Base-by-base conservation (phyloP, 306 rosid genomes). In the Adenanthera pavonina region DNA sequence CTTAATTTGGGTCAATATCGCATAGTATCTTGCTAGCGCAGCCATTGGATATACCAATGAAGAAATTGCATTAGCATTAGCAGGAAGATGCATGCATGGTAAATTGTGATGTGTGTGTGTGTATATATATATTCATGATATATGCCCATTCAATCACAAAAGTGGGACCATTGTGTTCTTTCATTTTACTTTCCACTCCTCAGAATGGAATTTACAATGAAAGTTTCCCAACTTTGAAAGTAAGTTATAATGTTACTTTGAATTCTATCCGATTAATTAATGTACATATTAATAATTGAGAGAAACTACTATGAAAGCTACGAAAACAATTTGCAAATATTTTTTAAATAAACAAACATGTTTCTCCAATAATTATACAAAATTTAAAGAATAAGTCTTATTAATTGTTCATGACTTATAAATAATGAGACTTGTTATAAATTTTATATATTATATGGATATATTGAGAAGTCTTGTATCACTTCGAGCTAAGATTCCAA, bases 141-240 rank as follows among this genome's bases (percentile, higher is more conserved):
- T 12, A 14, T 48, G 51, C 75, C 76, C 51, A 52, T 72, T 75
- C 54, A 34, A 57, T 48, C 11, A 20, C n/a, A n/a, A 44, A 17
- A 43, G 15, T 33, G 38, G 81, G 62, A 53, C 10, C 67, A 8
- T 75, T 48, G 49, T 35, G 14, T 48, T 19, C 8, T 35, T 76
- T 40, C 19, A 33, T 35, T 66, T 83, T 36, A 10, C 65, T 48
- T 46, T 46, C 19, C 76, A 54, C 33, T 44, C 36, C 66, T 54
- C 46, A 41, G 54, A 61, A 51, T 17, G 57, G 53, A 66, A 56
- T 54, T 46, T 54, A 13, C n/a, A n/a, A 7, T 72, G 43, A 35
- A 46, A 65, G 79, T 9, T 84, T 71, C 78, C 67, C 52, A 67
- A 16, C 64, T 84, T 33, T 69, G 53, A 12, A 72, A 52, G 70